Evolutionary conservation across 306 rosid species (phyloP), one percentile per base, ranked within the genome.

Genomic region (Quercus aquifolioides): DNA sequence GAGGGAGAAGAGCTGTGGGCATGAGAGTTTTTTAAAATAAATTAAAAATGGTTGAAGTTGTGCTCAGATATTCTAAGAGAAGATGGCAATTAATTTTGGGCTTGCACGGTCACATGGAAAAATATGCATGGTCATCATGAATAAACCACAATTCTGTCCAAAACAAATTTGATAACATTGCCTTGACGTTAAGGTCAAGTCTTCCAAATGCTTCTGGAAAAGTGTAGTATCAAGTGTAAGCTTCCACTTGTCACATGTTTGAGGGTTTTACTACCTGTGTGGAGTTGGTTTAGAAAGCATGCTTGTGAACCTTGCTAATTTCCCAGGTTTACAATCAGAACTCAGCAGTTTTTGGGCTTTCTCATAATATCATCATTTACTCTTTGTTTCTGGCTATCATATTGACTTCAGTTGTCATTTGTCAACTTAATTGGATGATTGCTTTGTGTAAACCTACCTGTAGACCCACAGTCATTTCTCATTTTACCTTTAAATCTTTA

Each of bases 381-480:
- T 19, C 17, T 67, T 33, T 68, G 8, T 68, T 68, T 19, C 26
- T 68, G 26, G 25, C 26, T 63, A 26, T 25, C 4, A 59, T 26
- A 28, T 64, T 33, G 38, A 67, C 17, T 67, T 67, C 14, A 33
- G 38, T 67, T 23, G 30, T 35, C 51, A 67, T 35, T 19, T 67
- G 4, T 35, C 38, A 31, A 67, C 15, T 35, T 35, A 18, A 35
- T 33, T 33, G 7, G 51, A 18, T 33, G 23, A 17, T 33, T 18
- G 51, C 17, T 33, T 0, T 7, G 51, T 11, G 3, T 33, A 67
- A 67, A 67, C 26, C 49, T 67, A 7, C 64, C 35, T 46, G 46
- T 84, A 74, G 70, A 46, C 26, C 74, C 25, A 64, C 25, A 30
- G 18, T 41, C 38, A 35, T 75, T 75, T 79, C 25, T 78, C 30